These are phyloP conservation scores for Platanus orientalis DNA, from an alignment of 164 flowering plant genomes.

Conservation along the genomic window DNA sequence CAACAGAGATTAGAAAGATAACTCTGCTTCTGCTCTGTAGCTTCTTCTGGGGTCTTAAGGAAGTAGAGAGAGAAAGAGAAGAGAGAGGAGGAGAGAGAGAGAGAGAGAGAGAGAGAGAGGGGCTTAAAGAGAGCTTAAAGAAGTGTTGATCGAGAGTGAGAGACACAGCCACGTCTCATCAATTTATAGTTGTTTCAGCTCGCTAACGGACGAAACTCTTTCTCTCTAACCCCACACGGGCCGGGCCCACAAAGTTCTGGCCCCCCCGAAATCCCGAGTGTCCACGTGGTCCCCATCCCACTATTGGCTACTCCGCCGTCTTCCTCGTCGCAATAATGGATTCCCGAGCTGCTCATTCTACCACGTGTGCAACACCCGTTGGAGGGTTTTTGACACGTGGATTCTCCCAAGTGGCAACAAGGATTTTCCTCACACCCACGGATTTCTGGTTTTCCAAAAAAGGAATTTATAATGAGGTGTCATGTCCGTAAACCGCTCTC, in stretches of 20 bases:
- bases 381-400: background rate
- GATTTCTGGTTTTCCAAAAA: too few species aligned
- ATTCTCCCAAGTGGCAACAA: too few species aligned
- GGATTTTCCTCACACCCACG: too few species aligned
- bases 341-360: background rate
- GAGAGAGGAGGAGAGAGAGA: background rate
- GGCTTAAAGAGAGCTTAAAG: background rate
- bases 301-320: conserved; percentile 13
- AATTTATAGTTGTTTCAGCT: conserved; percentile 18
- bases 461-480: too few species aligned
- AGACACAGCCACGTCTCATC: conserved; percentile 12
- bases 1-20: background rate
- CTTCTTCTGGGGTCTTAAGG: background rate
- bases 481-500: too few species aligned
- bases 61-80: background rate
- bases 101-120: background rate
- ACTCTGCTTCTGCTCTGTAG: conserved; percentile 3
- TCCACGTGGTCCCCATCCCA: conserved; percentile 11
- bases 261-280: conserved; percentile 11
- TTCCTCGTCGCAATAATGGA: conserved; percentile 7
- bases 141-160: background rate
- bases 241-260: background rate
- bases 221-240: background rate
- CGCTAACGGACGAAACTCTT: conserved; percentile 15
- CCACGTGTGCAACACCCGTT: background rate